Evolutionary conservation across 2,329 filamentous ascomycete genomes (phyloP).

Genomic region (Chaetoscypha palmicola): DNA sequence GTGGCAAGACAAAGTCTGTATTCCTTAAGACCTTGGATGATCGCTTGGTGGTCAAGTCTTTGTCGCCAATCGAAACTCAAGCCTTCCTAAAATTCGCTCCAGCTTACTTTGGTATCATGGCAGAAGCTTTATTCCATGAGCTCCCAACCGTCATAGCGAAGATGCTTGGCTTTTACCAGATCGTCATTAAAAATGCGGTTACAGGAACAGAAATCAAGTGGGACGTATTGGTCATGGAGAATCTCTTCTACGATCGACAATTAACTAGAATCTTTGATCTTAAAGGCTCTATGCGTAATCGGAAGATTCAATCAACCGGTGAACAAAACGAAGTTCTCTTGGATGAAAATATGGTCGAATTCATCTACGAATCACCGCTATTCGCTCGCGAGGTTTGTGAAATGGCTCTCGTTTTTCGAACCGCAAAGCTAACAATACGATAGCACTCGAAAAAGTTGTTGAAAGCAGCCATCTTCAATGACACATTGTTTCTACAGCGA

Average conservation of each 20-base stretch:
- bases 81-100: constrained; percentile 94
- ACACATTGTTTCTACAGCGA: constrained; percentile 86
- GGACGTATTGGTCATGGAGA: constrained; percentile 93
- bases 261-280: constrained; percentile 90
- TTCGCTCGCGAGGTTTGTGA: constrained; percentile 67
- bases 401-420: too few species aligned
- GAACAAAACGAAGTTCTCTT: constrained; percentile 94
- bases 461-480: constrained; percentile 89
- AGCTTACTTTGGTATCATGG: constrained; percentile 96
- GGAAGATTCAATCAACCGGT: constrained; percentile 91
- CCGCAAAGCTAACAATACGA: too few species aligned
- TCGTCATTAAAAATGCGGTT: constrained; percentile 89
- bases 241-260: constrained; percentile 90
- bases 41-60: constrained; percentile 70
- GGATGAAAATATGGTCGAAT: constrained; percentile 98
- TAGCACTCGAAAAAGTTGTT: constrained; percentile 86
- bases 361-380: constrained; percentile 93
- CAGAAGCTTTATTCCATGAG: constrained; percentile 89
- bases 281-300: constrained; percentile 97
- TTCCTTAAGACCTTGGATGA: constrained; percentile 97
- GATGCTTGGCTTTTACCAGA: constrained; percentile 97
- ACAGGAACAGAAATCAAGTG: constrained; percentile 92
- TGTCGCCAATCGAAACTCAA: constrained; percentile 85
- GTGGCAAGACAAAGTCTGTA: constrained; percentile 94
- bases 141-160: constrained; percentile 96